phyloP scores from a whole-genome alignment of 2,329 filamentous ascomycete species.

The Colletotrichum magnum region DNA sequence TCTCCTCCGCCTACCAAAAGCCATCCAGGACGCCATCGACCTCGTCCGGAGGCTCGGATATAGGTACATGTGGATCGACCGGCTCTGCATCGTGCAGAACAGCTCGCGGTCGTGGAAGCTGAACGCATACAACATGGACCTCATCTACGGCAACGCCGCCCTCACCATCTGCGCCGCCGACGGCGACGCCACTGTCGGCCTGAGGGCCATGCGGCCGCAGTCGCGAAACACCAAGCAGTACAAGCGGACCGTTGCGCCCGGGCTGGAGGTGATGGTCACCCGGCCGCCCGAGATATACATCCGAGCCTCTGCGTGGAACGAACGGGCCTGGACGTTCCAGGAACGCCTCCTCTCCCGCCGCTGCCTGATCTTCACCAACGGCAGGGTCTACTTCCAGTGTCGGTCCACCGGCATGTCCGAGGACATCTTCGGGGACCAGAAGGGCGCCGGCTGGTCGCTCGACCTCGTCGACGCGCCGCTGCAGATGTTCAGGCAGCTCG shows the following conservation, averaged over 20 bases:
- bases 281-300: conserved; percentile 41
- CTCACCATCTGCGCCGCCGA: conserved; percentile 58
- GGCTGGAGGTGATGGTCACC: conserved; percentile 52
- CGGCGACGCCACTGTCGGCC: conserved; percentile 42
- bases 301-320: conserved; percentile 54
- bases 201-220: conserved; percentile 41
- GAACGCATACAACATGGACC: conserved; percentile 58
- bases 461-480: conserved; percentile 48
- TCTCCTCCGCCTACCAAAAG: conserved; percentile 37
- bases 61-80: conserved; percentile 42
- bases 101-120: conserved; percentile 44
- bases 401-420: conserved; percentile 45
- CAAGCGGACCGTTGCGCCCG: conserved; percentile 53
- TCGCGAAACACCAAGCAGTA: conserved; percentile 43
- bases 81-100: conserved; percentile 41
- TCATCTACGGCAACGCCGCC: conserved; percentile 59
- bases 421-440: conserved; percentile 47
- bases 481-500: conserved; percentile 46
- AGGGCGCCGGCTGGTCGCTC: conserved; percentile 46
- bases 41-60: conserved; percentile 45
- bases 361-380: conserved; percentile 55
- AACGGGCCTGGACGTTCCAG: conserved; percentile 59
- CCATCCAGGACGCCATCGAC: conserved; percentile 59
- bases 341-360: conserved; percentile 59
- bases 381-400: conserved; percentile 51